A percentile compares a stretch with the other conserved stretches of the same genome.
Evolutionary conservation across 441 rosid genomes (phyloP).

Genomic region (Erysimum cheiri): DNA sequence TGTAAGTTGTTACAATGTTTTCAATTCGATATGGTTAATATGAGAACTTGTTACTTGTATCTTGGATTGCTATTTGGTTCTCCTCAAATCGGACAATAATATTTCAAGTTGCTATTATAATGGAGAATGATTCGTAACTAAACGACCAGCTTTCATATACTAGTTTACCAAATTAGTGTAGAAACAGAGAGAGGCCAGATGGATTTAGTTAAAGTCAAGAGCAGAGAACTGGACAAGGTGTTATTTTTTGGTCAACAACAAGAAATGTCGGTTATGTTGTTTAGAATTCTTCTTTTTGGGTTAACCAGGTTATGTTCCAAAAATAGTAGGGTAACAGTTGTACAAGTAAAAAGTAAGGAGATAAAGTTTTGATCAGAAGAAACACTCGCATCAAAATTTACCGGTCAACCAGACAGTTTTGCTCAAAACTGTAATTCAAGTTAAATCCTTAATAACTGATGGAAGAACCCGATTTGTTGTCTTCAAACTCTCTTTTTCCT

Average conservation of each 20-base stretch:
- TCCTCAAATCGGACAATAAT: not conserved
- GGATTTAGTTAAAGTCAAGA: not conserved
- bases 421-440: not conserved
- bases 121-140: not conserved
- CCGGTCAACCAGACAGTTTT: not conserved
- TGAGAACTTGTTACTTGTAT: not conserved
- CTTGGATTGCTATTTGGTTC: not conserved
- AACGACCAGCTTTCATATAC: not conserved
- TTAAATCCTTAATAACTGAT: not conserved
- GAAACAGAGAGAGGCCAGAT: not conserved
- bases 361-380: not conserved
- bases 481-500: not conserved
- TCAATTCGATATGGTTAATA: not conserved
- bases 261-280: not conserved
- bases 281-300: not conserved
- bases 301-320: not conserved
- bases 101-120: not conserved
- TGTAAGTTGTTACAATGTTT: not conserved
- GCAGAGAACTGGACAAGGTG: not conserved
- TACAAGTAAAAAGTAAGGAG: not conserved
- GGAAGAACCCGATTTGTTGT: conserved; percentile 3
- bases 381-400: not conserved
- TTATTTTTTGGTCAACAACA: not conserved
- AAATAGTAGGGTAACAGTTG: not conserved
- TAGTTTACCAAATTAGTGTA: not conserved